Conservation (phyloP, 2,329 filamentous ascomycete genomes). For the Aureobasidium leucospermi region DNA sequence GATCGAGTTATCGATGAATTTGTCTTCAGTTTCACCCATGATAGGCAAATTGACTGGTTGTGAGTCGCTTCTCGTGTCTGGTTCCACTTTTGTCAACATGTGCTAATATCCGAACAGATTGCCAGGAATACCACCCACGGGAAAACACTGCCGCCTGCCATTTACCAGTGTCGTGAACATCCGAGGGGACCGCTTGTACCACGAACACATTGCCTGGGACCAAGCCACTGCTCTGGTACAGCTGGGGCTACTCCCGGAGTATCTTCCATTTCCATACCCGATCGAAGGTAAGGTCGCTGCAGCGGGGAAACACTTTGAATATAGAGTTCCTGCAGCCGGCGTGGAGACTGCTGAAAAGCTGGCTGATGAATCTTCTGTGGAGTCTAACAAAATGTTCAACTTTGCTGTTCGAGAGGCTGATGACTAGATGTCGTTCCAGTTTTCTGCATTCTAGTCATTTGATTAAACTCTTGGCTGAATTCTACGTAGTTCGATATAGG, state of each 20-base stretch:
- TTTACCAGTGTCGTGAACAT: conserved; percentile 50
- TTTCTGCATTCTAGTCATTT: no score
- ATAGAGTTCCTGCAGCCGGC: conserved; percentile 54
- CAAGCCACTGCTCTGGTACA: conserved; percentile 52
- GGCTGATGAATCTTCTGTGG: conserved; percentile 40
- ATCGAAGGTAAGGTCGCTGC: conserved; percentile 33
- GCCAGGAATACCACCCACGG: conserved; percentile 49
- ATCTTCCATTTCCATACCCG: conserved; percentile 54
- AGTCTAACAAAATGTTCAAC: conserved; percentile 52
- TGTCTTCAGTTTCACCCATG: conserved; percentile 50
- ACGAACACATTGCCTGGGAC: conserved; percentile 55
- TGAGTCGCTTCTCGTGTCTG: conserved; percentile 32
- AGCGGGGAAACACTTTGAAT: conserved; percentile 45
- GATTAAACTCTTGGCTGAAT: not conserved
- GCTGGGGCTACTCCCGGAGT: conserved; percentile 52
- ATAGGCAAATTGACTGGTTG: conserved; percentile 71
- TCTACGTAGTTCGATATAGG: no score
- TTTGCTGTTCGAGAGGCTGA: conserved; percentile 26
- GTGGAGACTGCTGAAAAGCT: conserved; percentile 47
- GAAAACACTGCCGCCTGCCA: conserved; percentile 46
- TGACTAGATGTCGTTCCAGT: not conserved
- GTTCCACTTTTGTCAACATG: not conserved
- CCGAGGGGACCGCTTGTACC: conserved; percentile 46
- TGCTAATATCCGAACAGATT: conserved; percentile 42
- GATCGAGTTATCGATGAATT: conserved; percentile 55